Conservation (phyloP, 495 filamentous ascomycete species). For the Annulohypoxylon maeteangense region DNA sequence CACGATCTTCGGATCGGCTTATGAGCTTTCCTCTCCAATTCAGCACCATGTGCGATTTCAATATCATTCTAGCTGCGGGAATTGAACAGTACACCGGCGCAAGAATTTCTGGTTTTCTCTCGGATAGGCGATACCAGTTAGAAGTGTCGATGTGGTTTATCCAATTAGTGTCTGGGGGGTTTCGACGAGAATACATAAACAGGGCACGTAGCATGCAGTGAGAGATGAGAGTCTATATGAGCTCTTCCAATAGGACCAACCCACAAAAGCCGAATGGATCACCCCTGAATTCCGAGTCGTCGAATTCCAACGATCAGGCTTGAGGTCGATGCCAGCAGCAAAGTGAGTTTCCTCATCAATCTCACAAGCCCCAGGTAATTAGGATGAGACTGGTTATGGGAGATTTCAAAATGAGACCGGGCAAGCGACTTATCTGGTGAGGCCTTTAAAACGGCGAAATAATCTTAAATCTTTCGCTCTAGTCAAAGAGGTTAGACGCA, state of each 20-base stretch:
- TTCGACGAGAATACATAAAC: background rate
- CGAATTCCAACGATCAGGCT: background rate
- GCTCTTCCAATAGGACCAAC: background rate
- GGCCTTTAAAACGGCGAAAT: background rate
- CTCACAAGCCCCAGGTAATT: background rate
- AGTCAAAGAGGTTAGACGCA: background rate
- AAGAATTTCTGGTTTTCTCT: background rate
- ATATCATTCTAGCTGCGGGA: background rate
- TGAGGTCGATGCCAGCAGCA: slow-evolving; percentile 8
- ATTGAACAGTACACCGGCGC: slow-evolving; percentile 1
- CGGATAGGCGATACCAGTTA: background rate
- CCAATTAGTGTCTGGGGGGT: background rate
- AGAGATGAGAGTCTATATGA: background rate
- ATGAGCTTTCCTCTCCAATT: slow-evolving; percentile 12
- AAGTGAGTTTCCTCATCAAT: background rate
- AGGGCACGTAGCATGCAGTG: background rate
- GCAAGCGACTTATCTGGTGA: background rate
- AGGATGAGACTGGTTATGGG: background rate
- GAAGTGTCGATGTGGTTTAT: background rate
- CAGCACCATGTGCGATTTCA: slow-evolving; percentile 5
- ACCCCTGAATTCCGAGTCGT: background rate
- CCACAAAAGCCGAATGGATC: background rate
- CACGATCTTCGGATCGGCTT: slow-evolving; percentile 18
- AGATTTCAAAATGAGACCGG: background rate
- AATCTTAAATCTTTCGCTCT: background rate